phyloP scores from a whole-genome alignment of 108 stramenopile species.

The Craspedostauros australis region DNA sequence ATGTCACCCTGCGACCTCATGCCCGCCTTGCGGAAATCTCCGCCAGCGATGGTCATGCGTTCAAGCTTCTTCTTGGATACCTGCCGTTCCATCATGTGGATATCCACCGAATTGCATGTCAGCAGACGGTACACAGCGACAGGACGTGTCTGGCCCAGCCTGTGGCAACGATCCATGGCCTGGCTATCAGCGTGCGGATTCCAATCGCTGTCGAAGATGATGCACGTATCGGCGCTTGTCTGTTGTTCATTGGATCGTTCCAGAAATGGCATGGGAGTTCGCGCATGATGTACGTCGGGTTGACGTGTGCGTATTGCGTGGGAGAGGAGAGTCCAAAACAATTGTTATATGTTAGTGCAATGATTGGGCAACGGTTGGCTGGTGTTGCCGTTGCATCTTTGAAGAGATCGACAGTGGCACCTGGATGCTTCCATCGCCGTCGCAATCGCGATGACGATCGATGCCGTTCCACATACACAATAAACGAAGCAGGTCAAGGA shows the following conservation, averaged over 20 bases:
- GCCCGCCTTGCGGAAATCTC: constrained; percentile 92
- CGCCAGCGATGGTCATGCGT: constrained; percentile 93
- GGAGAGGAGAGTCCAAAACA: too few species aligned
- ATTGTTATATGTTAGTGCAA: neutral
- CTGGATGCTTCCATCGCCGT: too few species aligned
- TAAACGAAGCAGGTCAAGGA: constrained; percentile 1
- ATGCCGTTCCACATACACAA: neutral
- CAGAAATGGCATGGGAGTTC: neutral
- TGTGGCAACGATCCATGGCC: constrained; percentile 86
- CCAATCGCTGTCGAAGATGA: constrained; percentile 98
- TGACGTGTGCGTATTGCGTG: too few species aligned
- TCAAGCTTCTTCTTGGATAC: constrained; percentile 94
- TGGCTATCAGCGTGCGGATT: constrained; percentile 88
- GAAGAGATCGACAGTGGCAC: too few species aligned
- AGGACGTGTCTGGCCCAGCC: constrained; percentile 83
- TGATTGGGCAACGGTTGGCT: too few species aligned
- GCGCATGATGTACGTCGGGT: neutral
- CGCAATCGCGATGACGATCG: neutral
- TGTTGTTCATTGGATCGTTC: constrained; percentile 5
- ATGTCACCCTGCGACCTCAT: constrained; percentile 69
- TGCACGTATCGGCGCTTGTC: constrained; percentile 91
- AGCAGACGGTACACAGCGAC: constrained; percentile 95
- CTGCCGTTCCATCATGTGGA: constrained; percentile 98
- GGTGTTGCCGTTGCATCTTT: too few species aligned
- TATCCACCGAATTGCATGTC: constrained; percentile 93